These are phyloP conservation scores for Ustilago curta DNA, from an alignment of 1,284 basidiomycete species.

Conservation along the genomic window DNA sequence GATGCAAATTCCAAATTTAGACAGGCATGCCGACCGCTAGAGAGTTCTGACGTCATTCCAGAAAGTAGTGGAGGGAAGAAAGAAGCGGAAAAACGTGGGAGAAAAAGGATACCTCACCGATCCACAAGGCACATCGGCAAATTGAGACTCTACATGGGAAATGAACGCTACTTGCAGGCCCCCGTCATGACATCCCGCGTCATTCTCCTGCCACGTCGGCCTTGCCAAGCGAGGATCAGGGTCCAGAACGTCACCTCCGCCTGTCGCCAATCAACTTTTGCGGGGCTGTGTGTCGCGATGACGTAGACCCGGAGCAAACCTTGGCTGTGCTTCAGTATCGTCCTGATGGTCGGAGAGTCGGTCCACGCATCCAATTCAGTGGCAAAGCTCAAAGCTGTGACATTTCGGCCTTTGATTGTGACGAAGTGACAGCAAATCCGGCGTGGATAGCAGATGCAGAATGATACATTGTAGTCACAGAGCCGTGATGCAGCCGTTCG, in stretches of 20 bases:
- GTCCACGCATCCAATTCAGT: too few species aligned
- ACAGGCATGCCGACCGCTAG: not conserved
- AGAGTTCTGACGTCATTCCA: not conserved
- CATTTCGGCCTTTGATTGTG: constrained; percentile 5
- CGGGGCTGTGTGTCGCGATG: not conserved
- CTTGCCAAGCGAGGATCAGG: constrained; percentile 1
- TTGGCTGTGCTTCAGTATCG: not conserved
- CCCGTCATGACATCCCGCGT: not conserved
- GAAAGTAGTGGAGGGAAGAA: not conserved
- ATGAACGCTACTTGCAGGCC: not conserved
- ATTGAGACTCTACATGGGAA: not conserved
- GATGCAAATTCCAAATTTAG: not conserved
- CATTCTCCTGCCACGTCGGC: not conserved
- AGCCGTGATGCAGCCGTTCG: not conserved
- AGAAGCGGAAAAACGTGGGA: constrained; percentile 12
- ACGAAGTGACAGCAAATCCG: not conserved
- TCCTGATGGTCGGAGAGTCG: too few species aligned
- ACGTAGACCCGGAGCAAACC: not conserved
- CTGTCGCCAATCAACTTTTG: not conserved
- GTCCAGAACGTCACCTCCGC: constrained; percentile 5
- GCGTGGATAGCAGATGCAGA: not conserved
- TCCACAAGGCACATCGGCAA: constrained; percentile 2
- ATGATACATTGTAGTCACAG: not conserved
- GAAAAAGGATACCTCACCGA: too few species aligned
- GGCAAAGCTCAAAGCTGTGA: not conserved